A percentile compares a stretch with the other conserved stretches of the same genome.
phyloP scores from a whole-genome alignment of 768 basidiomycete species.

The Chalciporus piperatus region DNA sequence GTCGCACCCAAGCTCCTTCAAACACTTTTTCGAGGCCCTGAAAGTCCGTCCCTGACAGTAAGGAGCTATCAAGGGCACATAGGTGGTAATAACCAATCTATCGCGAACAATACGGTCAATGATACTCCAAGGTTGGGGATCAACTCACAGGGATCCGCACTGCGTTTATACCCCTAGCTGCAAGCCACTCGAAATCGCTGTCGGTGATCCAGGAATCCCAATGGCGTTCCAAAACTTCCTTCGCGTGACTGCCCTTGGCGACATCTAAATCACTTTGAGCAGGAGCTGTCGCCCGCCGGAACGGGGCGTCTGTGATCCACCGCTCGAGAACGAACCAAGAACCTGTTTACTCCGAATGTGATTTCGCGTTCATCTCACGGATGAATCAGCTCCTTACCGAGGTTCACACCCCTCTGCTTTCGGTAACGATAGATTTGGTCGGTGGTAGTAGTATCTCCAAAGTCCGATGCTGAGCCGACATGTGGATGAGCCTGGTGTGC shows the following conservation, averaged over 20 bases:
- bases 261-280: constrained; percentile 71
- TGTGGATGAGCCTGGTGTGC: constrained; percentile 1
- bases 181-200: constrained; percentile 55
- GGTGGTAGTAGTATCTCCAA: constrained; percentile 7
- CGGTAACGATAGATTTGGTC: constrained; percentile 52
- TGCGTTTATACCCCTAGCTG: constrained; percentile 51
- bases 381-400: constrained; percentile 44
- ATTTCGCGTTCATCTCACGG: constrained; percentile 4
- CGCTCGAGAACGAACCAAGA: constrained; percentile 79
- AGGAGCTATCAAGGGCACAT: constrained; percentile 54
- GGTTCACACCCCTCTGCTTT: constrained; percentile 78
- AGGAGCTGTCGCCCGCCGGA: constrained; percentile 47
- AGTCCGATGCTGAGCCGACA: not conserved
- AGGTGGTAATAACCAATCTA: constrained; percentile 77
- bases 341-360: constrained; percentile 39
- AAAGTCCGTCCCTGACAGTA: constrained; percentile 68
- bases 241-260: constrained; percentile 49
- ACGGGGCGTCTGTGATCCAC: constrained; percentile 69
- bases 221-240: constrained; percentile 42
- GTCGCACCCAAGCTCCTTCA: constrained; percentile 64
- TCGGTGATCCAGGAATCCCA: constrained; percentile 56
- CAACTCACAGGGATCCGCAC: constrained; percentile 63
- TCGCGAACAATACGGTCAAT: not conserved
- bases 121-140: constrained; percentile 24
- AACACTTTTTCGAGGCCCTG: constrained; percentile 47